These are phyloP conservation scores for Podosphaera fusca DNA, from an alignment of 2,329 filamentous ascomycete genomes.

Conservation along the genomic window DNA sequence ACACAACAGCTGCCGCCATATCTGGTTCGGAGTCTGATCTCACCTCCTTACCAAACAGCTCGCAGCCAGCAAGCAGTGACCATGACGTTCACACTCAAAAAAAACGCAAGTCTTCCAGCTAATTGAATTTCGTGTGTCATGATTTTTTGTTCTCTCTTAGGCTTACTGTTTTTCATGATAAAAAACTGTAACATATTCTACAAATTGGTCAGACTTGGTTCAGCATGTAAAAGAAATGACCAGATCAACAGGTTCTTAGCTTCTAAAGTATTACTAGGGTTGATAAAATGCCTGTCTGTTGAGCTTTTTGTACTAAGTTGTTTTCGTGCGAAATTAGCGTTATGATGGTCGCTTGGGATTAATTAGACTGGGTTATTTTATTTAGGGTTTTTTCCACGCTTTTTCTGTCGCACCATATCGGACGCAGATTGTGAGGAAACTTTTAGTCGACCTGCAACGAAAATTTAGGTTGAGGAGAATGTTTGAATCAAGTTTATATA, in stretches of 20 bases:
- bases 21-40: slow-evolving; percentile 39
- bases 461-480: no score
- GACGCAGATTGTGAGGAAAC: not conserved
- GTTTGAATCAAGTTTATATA: no score
- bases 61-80: slow-evolving; percentile 26
- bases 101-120: slow-evolving; percentile 58
- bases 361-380: not conserved
- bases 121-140: slow-evolving; percentile 1
- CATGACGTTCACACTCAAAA: slow-evolving; percentile 31
- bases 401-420: not conserved
- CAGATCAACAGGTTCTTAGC: no score
- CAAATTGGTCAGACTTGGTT: no score
- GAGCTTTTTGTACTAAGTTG: not conserved
- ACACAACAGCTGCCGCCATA: slow-evolving; percentile 54
- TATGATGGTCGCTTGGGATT: slow-evolving; percentile 12
- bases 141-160: not conserved
- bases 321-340: slow-evolving; percentile 16
- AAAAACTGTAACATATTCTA: no score
- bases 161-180: no score
- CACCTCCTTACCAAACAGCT: slow-evolving; percentile 17
- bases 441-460: no score
- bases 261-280: no score
- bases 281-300: no score
- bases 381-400: not conserved
- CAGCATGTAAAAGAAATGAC: not conserved